Evolutionary conservation across 129 eudicot species (phyloP).

Genomic region (Saposhnikovia divaricata): DNA sequence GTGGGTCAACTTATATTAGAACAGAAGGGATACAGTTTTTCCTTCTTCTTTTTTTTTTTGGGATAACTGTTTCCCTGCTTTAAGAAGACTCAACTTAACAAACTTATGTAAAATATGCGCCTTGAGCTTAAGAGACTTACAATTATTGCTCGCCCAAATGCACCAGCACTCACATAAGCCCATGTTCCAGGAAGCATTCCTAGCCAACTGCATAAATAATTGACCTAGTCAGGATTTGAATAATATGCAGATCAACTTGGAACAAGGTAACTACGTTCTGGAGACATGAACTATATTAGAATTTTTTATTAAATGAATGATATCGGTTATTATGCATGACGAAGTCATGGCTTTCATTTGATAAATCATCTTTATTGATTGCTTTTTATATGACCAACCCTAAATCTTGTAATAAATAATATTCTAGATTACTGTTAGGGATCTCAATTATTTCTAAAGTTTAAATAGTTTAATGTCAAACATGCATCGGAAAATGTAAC

Average conservation of each 20-base stretch:
- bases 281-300: not conserved
- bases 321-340: not conserved
- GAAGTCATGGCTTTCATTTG: not conserved
- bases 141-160: conserved; percentile 96
- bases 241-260: not conserved
- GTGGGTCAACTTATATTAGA: not conserved
- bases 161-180: conserved; percentile 99
- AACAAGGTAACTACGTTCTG: not conserved
- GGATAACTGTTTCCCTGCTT: not conserved
- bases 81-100: not conserved
- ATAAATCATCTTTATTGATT: not conserved
- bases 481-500: not conserved
- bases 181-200: conserved; percentile 99
- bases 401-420: not conserved
- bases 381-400: not conserved
- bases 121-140: conserved; percentile 40
- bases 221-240: not conserved
- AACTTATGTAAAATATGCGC: not conserved
- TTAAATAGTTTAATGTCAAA: not conserved
- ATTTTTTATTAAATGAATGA: not conserved
- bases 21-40: not conserved
- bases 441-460: not conserved
- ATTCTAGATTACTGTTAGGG: not conserved
- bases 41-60: not conserved
- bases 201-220: conserved; percentile 69